Conservation (phyloP, 2,329 filamentous ascomycete species). For the Diaporthe vexans region DNA sequence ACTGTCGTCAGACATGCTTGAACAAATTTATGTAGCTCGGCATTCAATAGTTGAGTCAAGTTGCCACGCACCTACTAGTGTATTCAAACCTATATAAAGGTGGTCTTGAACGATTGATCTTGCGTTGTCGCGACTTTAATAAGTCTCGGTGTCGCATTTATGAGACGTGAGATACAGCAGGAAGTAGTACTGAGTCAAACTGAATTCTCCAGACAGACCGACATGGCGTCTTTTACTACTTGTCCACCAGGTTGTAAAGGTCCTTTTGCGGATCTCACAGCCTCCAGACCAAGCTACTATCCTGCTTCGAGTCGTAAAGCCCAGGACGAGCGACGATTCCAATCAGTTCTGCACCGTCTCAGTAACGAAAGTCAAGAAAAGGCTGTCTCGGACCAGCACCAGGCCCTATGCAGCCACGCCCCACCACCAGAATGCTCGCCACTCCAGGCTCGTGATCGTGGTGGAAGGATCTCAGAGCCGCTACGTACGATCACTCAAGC, state of each 20-base stretch:
- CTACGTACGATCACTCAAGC: not conserved
- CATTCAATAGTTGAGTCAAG: not conserved
- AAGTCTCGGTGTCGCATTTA: not conserved
- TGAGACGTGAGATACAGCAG: no score
- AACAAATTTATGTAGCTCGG: no score
- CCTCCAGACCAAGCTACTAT: not conserved
- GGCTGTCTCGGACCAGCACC: not conserved
- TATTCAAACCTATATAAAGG: not conserved
- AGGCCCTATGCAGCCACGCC: not conserved
- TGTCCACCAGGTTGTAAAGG: slow-evolving; percentile 9
- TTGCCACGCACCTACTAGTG: no score
- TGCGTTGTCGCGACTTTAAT: not conserved
- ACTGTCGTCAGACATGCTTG: not conserved
- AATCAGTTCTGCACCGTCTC: not conserved
- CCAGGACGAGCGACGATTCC: not conserved
- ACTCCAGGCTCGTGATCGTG: not conserved
- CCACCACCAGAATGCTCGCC: not conserved
- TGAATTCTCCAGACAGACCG: not conserved
- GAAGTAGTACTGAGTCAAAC: not conserved
- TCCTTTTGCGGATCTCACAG: not conserved
- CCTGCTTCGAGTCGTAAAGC: not conserved
- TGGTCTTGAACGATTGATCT: no score
- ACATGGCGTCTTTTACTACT: not conserved
- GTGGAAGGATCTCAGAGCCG: not conserved
- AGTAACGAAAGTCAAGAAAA: not conserved